These are phyloP conservation scores for Circinella umbellata DNA, from an alignment of 371 early-diverging fungal species.

Conservation along the genomic window DNA sequence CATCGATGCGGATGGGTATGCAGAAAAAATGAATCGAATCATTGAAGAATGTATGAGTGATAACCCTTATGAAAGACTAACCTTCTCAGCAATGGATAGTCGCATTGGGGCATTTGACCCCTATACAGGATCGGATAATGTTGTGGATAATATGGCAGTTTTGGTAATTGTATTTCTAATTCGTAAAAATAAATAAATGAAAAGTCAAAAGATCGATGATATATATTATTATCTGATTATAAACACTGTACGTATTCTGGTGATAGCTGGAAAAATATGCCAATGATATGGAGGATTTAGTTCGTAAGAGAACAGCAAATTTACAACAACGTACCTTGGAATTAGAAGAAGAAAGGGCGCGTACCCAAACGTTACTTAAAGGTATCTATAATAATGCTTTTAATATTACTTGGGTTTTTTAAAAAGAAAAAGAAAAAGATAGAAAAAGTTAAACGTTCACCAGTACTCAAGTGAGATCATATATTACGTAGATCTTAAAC, in stretches of 20 bases:
- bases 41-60: conserved; percentile 39
- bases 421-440: conserved; percentile 43
- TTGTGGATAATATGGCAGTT: conserved; percentile 56
- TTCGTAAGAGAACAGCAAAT: conserved; percentile 50
- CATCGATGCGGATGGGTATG: conserved; percentile 39
- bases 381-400: conserved; percentile 20
- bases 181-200: not conserved
- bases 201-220: not conserved
- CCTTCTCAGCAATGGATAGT: conserved; percentile 36
- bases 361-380: conserved; percentile 39
- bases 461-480: no score
- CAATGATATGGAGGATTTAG: conserved; percentile 59
- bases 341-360: conserved; percentile 53
- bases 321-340: conserved; percentile 55
- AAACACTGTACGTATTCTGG: no score
- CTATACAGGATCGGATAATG: conserved; percentile 39
- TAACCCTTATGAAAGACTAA: conserved; percentile 39
- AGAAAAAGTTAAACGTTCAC: no score
- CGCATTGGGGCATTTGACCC: conserved; percentile 53
- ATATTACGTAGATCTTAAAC: conserved; percentile 39
- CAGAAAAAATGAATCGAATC: conserved; percentile 44
- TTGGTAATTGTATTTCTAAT: conserved; percentile 27
- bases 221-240: not conserved
- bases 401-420: conserved; percentile 29
- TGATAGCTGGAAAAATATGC: conserved; percentile 52